Conservation (phyloP, 140 eudicot genomes). For the Flaveria floridana region DNA sequence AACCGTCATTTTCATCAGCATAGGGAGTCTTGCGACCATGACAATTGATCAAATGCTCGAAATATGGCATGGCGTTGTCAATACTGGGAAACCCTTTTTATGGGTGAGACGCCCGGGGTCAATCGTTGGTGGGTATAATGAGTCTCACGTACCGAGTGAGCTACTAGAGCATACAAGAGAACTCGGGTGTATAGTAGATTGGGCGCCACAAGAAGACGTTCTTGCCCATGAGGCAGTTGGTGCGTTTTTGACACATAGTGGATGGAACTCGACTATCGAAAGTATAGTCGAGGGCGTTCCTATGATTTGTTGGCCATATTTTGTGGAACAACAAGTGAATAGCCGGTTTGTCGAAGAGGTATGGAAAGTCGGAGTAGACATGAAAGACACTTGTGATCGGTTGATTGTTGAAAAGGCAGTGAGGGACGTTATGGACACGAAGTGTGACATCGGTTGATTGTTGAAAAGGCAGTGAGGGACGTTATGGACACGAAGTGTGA, state of each 20-base stretch:
- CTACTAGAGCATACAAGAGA: slow-evolving; percentile 25
- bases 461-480: slow-evolving; percentile 37
- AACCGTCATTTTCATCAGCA: slow-evolving; percentile 52
- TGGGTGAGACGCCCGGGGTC: slow-evolving; percentile 36
- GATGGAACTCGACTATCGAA: slow-evolving; percentile 39
- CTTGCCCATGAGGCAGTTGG: slow-evolving; percentile 36
- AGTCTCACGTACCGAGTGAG: slow-evolving; percentile 22
- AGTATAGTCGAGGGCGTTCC: slow-evolving; percentile 38
- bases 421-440: slow-evolving; percentile 34
- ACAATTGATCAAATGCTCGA: slow-evolving; percentile 39
- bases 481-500: slow-evolving; percentile 29
- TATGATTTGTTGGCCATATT: slow-evolving; percentile 37
- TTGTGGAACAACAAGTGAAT: slow-evolving; percentile 35
- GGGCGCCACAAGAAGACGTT: slow-evolving; percentile 46
- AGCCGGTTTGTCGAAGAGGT: slow-evolving; percentile 38
- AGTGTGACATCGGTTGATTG: not conserved
- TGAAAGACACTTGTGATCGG: slow-evolving; percentile 40
- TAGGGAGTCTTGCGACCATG: slow-evolving; percentile 51
- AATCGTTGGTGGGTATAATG: slow-evolving; percentile 5
- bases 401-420: slow-evolving; percentile 31
- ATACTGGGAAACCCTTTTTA: slow-evolving; percentile 43
- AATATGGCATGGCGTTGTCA: slow-evolving; percentile 53
- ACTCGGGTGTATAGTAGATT: slow-evolving; percentile 35
- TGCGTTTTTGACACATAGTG: slow-evolving; percentile 42
- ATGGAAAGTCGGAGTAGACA: slow-evolving; percentile 41